These are phyloP conservation scores for Acephala macrosclerotiorum DNA, from an alignment of 2,329 filamentous ascomycete genomes.

Conservation along the genomic window DNA sequence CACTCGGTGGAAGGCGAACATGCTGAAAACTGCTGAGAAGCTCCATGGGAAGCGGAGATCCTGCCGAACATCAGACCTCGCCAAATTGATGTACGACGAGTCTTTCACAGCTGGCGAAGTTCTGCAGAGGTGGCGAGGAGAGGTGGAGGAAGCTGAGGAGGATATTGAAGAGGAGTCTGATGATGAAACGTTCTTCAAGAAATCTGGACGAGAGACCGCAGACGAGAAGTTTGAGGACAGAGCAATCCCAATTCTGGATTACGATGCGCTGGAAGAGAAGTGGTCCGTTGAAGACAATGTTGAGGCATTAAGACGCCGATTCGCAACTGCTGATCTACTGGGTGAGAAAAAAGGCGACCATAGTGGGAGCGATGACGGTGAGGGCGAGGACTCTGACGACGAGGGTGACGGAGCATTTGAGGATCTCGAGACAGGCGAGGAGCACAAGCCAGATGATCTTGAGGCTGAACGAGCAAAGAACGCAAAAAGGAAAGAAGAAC, in stretches of 20 bases:
- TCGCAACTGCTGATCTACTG: constrained; percentile 74
- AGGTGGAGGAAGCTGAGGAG: constrained; percentile 65
- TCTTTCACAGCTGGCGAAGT: constrained; percentile 78
- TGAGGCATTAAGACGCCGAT: constrained; percentile 75
- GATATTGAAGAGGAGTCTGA: constrained; percentile 61
- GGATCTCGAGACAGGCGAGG: constrained; percentile 82
- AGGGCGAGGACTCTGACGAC: constrained; percentile 61
- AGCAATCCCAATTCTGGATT: constrained; percentile 79
- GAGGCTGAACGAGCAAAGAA: constrained; percentile 91
- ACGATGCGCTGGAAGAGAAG: constrained; percentile 80
- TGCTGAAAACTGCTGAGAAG: constrained; percentile 76
- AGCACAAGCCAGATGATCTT: constrained; percentile 60
- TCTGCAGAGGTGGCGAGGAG: constrained; percentile 80
- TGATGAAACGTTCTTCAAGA: constrained; percentile 69
- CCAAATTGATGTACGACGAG: constrained; percentile 88
- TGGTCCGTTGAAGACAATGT: constrained; percentile 85
- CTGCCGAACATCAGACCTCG: constrained; percentile 83
- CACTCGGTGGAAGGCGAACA: constrained; percentile 87
- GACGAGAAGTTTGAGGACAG: constrained; percentile 78
- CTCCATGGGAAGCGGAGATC: constrained; percentile 74
- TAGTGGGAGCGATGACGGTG: constrained; percentile 51
- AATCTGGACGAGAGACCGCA: constrained; percentile 68
- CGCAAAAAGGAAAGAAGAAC: constrained; percentile 89
- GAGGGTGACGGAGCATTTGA: constrained; percentile 85
- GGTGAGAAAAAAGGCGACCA: constrained; percentile 60